Evolutionary conservation across 345 rosid species (phyloP).

Genomic region (Eutrema heterophyllum): DNA sequence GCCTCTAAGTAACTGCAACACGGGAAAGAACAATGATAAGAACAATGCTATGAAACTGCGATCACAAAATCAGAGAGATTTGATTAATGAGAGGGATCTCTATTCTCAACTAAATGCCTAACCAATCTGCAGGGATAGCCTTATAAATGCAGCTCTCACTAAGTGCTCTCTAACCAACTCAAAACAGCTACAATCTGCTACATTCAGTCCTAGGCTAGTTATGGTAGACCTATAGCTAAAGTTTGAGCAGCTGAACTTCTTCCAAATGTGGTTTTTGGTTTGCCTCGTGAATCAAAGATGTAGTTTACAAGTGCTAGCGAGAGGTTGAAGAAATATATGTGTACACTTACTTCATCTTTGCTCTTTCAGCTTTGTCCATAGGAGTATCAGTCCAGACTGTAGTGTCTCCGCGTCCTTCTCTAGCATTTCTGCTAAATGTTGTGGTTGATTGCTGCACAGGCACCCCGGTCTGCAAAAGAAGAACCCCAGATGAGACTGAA

Average conservation of each 20-base stretch:
- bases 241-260: not conserved
- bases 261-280: not conserved
- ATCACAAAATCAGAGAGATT: not conserved
- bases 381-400: constrained; percentile 89
- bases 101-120: not conserved
- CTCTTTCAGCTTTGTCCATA: constrained; percentile 76
- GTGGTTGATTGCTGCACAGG: constrained; percentile 63
- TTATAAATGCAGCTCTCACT: not conserved
- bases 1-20: constrained; percentile 75
- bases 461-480: constrained; percentile 58
- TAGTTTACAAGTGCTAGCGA: not conserved
- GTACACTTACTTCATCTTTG: constrained; percentile 65
- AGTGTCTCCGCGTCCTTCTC: constrained; percentile 92
- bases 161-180: not conserved
- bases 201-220: not conserved
- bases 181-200: not conserved
- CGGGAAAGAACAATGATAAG: not conserved
- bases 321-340: not conserved
- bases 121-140: not conserved
- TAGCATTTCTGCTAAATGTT: constrained; percentile 53
- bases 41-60: not conserved
- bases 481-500: not conserved
- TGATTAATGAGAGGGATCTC: not conserved
- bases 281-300: not conserved
- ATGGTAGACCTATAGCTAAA: not conserved